Evolutionary conservation across 2,329 filamentous ascomycete species (phyloP).

Genomic region (Metarhizium anisopliae): DNA sequence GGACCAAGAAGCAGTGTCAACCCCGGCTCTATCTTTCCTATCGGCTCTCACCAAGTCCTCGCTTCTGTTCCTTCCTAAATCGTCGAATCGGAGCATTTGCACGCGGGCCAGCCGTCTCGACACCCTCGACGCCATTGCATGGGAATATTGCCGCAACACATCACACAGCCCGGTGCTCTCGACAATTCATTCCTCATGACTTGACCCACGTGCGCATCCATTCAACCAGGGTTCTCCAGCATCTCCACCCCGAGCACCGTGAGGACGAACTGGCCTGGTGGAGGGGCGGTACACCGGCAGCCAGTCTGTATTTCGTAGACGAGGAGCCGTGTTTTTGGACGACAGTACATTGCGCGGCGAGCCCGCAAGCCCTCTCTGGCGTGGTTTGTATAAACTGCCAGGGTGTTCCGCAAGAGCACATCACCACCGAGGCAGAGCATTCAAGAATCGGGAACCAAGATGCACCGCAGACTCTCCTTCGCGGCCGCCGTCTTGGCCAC

Average conservation of each 20-base stretch:
- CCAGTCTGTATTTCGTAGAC: too few species aligned
- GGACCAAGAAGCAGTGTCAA: too few species aligned
- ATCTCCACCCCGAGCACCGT: neutral
- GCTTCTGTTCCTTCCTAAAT: too few species aligned
- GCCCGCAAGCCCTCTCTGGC: too few species aligned
- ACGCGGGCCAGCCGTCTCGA: neutral
- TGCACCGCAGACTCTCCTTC: neutral
- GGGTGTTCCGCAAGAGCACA: too few species aligned
- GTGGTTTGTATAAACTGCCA: too few species aligned
- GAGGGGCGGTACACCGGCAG: neutral
- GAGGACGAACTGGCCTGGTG: neutral
- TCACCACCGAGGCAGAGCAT: neutral
- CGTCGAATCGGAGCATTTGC: neutral
- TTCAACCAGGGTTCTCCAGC: neutral
- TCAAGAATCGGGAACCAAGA: neutral
- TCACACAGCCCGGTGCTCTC: neutral
- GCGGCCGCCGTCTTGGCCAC: slow-evolving; percentile 10
- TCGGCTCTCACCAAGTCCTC: too few species aligned
- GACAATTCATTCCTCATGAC: neutral
- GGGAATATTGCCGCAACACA: neutral
- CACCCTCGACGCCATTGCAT: neutral
- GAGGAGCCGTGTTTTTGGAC: too few species aligned
- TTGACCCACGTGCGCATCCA: neutral
- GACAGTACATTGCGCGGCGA: too few species aligned
- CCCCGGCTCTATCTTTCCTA: too few species aligned